Evolutionary conservation across 805 yeast species (phyloP).

Genomic region (Candida broadrunensis): DNA sequence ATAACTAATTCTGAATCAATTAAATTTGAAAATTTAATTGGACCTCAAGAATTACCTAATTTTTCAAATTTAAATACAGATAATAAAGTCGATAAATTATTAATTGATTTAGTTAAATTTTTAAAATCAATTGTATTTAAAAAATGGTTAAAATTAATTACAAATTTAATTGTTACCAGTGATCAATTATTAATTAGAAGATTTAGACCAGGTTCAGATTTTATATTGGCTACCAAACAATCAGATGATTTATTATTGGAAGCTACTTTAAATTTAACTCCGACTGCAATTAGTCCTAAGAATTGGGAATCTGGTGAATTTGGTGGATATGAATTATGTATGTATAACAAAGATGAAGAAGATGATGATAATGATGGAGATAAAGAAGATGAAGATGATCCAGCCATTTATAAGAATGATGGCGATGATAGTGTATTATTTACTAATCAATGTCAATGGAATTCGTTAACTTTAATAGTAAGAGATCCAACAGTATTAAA

Average conservation of each 20-base stretch:
- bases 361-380: slow-evolving; percentile 50
- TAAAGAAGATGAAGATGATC: slow-evolving; percentile 73
- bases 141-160: slow-evolving; percentile 64
- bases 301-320: slow-evolving; percentile 88
- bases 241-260: slow-evolving; percentile 56
- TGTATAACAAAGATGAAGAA: slow-evolving; percentile 56
- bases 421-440: slow-evolving; percentile 72
- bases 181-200: slow-evolving; percentile 75
- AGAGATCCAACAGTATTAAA: slow-evolving; percentile 86
- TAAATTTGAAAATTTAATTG: slow-evolving; percentile 25
- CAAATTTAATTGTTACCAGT: slow-evolving; percentile 59
- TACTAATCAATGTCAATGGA: slow-evolving; percentile 83
- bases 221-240: slow-evolving; percentile 76
- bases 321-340: slow-evolving; percentile 93
- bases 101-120: slow-evolving; percentile 56
- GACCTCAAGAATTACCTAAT: slow-evolving; percentile 55
- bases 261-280: slow-evolving; percentile 80
- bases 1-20: slow-evolving; percentile 31
- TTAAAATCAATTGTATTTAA: slow-evolving; percentile 60
- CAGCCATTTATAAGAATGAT: slow-evolving; percentile 68
- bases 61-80: slow-evolving; percentile 27
- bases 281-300: slow-evolving; percentile 47
- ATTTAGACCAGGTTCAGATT: slow-evolving; percentile 94
- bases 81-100: slow-evolving; percentile 28
- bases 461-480: slow-evolving; percentile 68